Evolutionary conservation across 2,329 filamentous ascomycete genomes (phyloP), one percentile per base, ranked within the genome.

Genomic region (Tolypocladium guangdongense): DNA sequence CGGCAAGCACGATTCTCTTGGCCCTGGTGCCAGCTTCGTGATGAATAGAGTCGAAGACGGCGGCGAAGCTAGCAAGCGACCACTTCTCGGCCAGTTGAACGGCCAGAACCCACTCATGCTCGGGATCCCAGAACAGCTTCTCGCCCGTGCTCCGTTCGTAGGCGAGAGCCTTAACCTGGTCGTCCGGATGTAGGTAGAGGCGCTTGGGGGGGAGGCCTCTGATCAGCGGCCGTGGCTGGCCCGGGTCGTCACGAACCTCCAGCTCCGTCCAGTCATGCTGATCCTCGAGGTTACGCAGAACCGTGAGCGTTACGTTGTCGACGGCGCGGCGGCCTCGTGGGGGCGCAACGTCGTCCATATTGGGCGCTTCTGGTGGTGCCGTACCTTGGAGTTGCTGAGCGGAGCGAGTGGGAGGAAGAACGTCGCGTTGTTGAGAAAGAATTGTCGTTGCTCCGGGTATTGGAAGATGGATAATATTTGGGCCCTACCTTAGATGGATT

Each of bases 181-280:
- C 88, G 66, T 93, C 88, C 2, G 88, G 88, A 63, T 93, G 87
- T 51, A 88, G 75, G 68, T 93, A 92, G 43, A 90, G 76, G 47
- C 84, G 80, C 46, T 80, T 78, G 0, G 88, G 87, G 2, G 88
- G 87, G 4, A 91, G 71, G 30, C 88, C 88, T 24, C 82, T 84
- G 54, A 93, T 76, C 51, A 92, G 67, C 7, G 83, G 82, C 22
- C 87, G 78, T 1, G 78, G 71, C 11, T 64, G 62, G 47, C 63
- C 65, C n/a, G 59, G 59, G 70, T 55, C 62, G 71, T 68, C 75
- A 66, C 85, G 77, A 22, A 82, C 63, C 49, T 76, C 68, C 47
- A 91, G 69, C 24, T 75, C 67, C 24, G 78, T 80, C 88, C 88
- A 93, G 64, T 84, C 79, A 67, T 92, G 88, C 67, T 91, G 86